Conservation (phyloP, 2,329 filamentous ascomycete genomes). For the Botryotinia calthae region DNA sequence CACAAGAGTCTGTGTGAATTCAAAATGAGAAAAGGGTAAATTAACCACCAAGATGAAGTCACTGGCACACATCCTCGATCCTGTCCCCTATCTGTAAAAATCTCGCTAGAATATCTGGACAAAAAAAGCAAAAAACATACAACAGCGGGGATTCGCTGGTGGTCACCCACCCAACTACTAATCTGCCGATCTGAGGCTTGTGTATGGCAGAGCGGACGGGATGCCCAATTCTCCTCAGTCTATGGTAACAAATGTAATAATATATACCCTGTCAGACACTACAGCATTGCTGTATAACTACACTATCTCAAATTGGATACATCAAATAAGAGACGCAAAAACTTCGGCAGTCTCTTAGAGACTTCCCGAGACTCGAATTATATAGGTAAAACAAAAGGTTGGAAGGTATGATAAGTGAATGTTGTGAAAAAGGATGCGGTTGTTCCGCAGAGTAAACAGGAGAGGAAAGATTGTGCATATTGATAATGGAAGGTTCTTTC, state of each 20-base stretch:
- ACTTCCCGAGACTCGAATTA: too few relatives aligned
- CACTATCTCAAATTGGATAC: not conserved
- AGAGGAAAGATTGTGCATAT: not conserved
- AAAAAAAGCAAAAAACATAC: not conserved
- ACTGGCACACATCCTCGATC: not conserved
- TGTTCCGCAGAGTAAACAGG: not conserved
- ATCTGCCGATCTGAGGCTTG: slow-evolving; percentile 11
- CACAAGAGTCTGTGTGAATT: not conserved
- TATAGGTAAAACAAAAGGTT: not conserved
- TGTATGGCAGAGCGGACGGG: slow-evolving; percentile 17
- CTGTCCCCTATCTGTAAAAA: not conserved
- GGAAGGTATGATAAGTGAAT: not conserved
- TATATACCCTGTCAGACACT: accelerated
- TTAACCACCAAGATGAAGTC: not conserved
- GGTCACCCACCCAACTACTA: slow-evolving; percentile 15
- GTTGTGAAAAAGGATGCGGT: not conserved
- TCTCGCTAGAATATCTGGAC: too few relatives aligned
- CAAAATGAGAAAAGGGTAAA: not conserved
- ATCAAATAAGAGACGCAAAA: not conserved
- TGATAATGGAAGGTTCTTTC: not conserved
- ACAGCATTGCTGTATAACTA: not conserved
- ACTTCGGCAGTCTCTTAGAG: not conserved
- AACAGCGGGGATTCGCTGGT: slow-evolving; percentile 12
- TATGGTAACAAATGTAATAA: accelerated
- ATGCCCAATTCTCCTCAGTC: slow-evolving; percentile 3